Evolutionary conservation across 345 rosid species (phyloP).

Genomic region (Eucalyptus tenuipes): DNA sequence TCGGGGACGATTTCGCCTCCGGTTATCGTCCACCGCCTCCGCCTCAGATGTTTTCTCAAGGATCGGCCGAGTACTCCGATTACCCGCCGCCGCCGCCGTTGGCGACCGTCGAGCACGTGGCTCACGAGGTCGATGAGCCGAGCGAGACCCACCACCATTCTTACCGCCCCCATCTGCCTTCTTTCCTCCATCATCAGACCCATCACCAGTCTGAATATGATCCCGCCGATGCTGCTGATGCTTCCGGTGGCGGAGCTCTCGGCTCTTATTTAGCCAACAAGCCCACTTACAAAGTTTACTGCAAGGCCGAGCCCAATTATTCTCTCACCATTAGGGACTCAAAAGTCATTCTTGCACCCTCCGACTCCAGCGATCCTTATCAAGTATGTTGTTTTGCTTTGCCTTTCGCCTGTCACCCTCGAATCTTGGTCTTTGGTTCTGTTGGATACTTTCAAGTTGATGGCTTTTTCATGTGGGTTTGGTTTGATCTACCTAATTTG

Average conservation of each 20-base stretch:
- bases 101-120: conserved; percentile 10
- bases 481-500: neutral
- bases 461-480: neutral
- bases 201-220: conserved; percentile 8
- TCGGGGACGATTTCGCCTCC: neutral
- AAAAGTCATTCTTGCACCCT: conserved; percentile 47
- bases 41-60: conserved; percentile 24
- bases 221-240: neutral
- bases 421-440: neutral
- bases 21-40: conserved; percentile 15
- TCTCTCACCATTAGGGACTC: conserved; percentile 49
- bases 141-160: conserved; percentile 18
- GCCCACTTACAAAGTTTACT: conserved; percentile 39
- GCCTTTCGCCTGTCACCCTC: neutral
- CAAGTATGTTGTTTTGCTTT: conserved; percentile 22
- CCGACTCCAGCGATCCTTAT: conserved; percentile 41
- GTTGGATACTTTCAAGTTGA: neutral
- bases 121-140: conserved; percentile 9
- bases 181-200: conserved; percentile 16
- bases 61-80: conserved; percentile 14
- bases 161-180: conserved; percentile 18
- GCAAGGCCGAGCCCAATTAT: conserved; percentile 50
- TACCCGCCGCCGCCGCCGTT: conserved; percentile 2
- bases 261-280: conserved; percentile 30
- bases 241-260: neutral